Evolutionary conservation across 2,329 filamentous ascomycete species (phyloP), one percentile per base, ranked within the genome.

Genomic region (Talaromyces islandicus): DNA sequence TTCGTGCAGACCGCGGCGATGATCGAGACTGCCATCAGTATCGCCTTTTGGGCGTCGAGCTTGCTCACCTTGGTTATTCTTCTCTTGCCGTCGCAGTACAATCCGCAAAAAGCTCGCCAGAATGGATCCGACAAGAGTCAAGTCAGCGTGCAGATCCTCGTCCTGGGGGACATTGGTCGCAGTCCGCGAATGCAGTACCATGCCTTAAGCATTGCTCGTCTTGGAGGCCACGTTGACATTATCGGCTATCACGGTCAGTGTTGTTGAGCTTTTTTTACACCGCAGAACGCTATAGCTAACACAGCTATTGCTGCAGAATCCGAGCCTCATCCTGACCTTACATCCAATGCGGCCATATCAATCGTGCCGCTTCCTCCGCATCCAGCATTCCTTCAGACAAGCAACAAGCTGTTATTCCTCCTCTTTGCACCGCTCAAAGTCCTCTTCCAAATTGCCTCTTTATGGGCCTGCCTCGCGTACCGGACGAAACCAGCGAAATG

Each of bases 171-270:
- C 71, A 92, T 99, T 72, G 94, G 94, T 43, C 86, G 92, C 52
- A 97, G 93, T 72, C 94, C 94, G 55, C 91, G 94, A 60, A 99
- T 99, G 93, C 92, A 97, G 71, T 97, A 99, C 69, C 94, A 99
- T 82, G 93, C 93, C 21, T 80, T 96, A 66, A 97, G 93, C 72
- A 87, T 97, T 69, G 91, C 91, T 46, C 89, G 88, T 68, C 87
- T 92, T 70, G 91, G 91, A 25, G 88, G 87, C 7, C 82, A 83
- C 35, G 93, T 97, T 21, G 87, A 93, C 71, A 78, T 99, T 12
- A 88, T 99, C 66, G 94, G 93, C 52, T 97, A 97, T 72, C 81
- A 88, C 71, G 91, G 91, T 92, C 73, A 63, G 71, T 48, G 25
- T n/a, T 30, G 4, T n/a, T n/a, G 19, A 11, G 21, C 32, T 50